phyloP scores from a whole-genome alignment of 352 stramenopile species.

The Globisporangium parvum region DNA sequence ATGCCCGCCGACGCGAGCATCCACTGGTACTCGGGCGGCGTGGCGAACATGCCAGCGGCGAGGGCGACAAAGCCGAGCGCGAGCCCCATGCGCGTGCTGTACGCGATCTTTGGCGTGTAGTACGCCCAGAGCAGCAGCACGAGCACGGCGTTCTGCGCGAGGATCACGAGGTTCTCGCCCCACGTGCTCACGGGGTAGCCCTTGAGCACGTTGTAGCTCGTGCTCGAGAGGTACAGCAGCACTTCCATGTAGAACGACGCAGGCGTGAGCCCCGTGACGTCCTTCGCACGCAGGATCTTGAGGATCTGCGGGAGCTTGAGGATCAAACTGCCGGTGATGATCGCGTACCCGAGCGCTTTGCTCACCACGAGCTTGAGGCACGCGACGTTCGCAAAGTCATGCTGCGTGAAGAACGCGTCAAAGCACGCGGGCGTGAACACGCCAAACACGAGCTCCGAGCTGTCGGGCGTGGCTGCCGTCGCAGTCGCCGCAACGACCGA shows the following conservation, averaged over 20 bases:
- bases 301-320: conserved; percentile 88
- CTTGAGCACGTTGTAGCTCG: conserved; percentile 79
- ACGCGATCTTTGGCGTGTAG: conserved; percentile 48
- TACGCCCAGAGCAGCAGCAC: conserved; percentile 79
- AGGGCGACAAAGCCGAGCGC: conserved; percentile 41
- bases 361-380: conserved; percentile 83
- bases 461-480: conserved; percentile 8
- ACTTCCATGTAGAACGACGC: conserved; percentile 88
- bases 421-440: conserved; percentile 76
- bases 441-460: conserved; percentile 50
- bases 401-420: conserved; percentile 69
- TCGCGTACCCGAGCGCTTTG: conserved; percentile 83
- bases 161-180: conserved; percentile 82
- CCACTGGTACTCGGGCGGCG: conserved; percentile 72
- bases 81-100: conserved; percentile 40
- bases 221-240: conserved; percentile 73
- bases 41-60: conserved; percentile 47
- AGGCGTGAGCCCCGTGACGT: conserved; percentile 80
- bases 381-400: conserved; percentile 76
- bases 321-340: conserved; percentile 81
- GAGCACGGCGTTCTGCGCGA: conserved; percentile 80
- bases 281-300: conserved; percentile 76
- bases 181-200: conserved; percentile 84
- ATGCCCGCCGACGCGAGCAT: conserved; percentile 66
- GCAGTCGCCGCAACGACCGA: conserved; percentile 7